Conservation (phyloP, 169 alveolate species). For the Plasmodium malariae region DNA sequence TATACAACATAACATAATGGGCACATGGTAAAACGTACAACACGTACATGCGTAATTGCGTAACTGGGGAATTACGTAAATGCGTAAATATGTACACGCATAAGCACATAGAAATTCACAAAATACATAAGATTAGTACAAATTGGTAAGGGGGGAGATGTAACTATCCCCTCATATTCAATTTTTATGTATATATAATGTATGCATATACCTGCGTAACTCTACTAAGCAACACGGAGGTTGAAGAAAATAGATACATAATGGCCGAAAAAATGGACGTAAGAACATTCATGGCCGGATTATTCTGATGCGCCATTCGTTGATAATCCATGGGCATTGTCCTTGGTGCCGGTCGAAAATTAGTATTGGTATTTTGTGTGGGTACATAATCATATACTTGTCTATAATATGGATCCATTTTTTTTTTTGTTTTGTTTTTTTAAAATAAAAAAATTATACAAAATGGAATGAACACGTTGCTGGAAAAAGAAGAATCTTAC, state of each 20-base stretch:
- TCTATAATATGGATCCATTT: conserved; percentile 37
- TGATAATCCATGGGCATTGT: background rate
- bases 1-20: too few species aligned
- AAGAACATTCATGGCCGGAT: background rate
- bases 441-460: too few species aligned
- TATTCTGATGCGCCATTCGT: background rate
- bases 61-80: background rate
- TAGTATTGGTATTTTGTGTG: background rate
- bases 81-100: background rate
- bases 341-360: background rate
- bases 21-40: too few species aligned
- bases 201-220: conserved; percentile 6
- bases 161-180: too few species aligned
- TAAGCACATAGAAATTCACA: too few species aligned
- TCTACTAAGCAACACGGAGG: conserved; percentile 7
- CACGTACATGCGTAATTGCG: too few species aligned
- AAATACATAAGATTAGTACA: too few species aligned
- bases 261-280: background rate
- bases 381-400: conserved; percentile 12
- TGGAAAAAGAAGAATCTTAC: too few species aligned
- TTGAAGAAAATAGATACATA: conserved; percentile 3
- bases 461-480: too few species aligned
- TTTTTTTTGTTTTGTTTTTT: too few species aligned
- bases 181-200: too few species aligned
- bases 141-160: too few species aligned